Evolutionary conservation across 208 protist species (phyloP), one percentile per base, ranked within the genome.

Genomic region (Leishmania guyanensis): DNA sequence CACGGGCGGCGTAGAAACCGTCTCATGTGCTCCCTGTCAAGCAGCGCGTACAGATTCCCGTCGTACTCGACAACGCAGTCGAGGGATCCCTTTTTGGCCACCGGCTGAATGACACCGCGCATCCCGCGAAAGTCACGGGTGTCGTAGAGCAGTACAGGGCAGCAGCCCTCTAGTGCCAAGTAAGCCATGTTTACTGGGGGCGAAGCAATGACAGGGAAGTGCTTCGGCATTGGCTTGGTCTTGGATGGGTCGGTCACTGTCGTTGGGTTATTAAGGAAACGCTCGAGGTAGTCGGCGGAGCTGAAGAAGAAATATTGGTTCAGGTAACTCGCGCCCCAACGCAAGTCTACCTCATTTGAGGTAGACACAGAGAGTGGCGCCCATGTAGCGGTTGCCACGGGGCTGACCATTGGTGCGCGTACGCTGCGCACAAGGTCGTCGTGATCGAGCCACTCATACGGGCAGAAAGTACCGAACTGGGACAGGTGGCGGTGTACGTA

Each of bases 101-200:
- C 66, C 33, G 94, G 94, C 86, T 98, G 92, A 39, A 90, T 53
- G 8, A 94, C 90, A 43, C 92, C 89, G 53, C 95, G 92, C 36
- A 98, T 86, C 17, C 96, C 96, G 43, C 72, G 84, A 22, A 79
- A 80, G 64, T 96, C 86, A 5, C 96, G 93, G 14, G 96, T 98
- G 83, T 97, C 92, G 86, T 95, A 97, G 53, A 98, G 86, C n/a
- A 93, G 76, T 14, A 98, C 96, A 5, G 96, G 96, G 77, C 96
- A 98, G 89, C 94, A 98, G 39, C 94, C 96, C 69, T 89, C 78
- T 17, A 95, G 82, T 76, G 92, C 95, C 56, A 97, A 77, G 64
- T 20, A 62, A 29, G 74, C 62, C 85, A 75, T 81, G 0, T 75
- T 79, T n/a, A 56, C 74, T 4, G 78, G 74, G 16, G 58, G 46